These are phyloP conservation scores for Trametes gibbosa DNA, from an alignment of 768 basidiomycete genomes.

Conservation along the genomic window DNA sequence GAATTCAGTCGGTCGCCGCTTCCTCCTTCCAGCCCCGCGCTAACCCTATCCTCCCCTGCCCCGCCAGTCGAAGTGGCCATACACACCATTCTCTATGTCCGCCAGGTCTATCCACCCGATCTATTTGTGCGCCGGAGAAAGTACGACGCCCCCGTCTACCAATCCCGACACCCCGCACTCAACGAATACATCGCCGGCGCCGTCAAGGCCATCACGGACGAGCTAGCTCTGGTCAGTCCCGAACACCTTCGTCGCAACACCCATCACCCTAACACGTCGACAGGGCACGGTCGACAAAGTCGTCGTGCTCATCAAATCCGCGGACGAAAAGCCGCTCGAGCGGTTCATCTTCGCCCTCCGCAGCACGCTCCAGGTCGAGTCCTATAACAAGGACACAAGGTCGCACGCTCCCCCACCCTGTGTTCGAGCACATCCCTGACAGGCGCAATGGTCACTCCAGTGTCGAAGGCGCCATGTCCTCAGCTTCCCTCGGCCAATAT, in stretches of 20 bases:
- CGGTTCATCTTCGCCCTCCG: conserved; percentile 87
- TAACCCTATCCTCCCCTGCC: neutral
- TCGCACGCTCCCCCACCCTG: conserved; percentile 24
- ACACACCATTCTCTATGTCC: conserved; percentile 87
- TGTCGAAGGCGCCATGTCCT: conserved; percentile 68
- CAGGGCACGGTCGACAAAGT: conserved; percentile 82
- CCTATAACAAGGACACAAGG: conserved; percentile 70
- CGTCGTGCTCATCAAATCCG: conserved; percentile 81
- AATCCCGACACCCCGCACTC: conserved; percentile 87
- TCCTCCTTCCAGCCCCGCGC: neutral
- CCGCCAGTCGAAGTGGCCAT: conserved; percentile 86
- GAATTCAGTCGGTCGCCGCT: conserved; percentile 60
- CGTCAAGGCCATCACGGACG: conserved; percentile 76
- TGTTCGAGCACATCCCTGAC: neutral
- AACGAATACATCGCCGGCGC: conserved; percentile 90
- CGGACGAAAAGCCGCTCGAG: conserved; percentile 78
- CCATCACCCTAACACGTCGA: neutral
- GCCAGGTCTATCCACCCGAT: conserved; percentile 86
- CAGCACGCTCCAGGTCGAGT: conserved; percentile 71
- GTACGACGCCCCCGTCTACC: conserved; percentile 88
- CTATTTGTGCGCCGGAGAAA: conserved; percentile 86
- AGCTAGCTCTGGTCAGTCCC: conserved; percentile 56
- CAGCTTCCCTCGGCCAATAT: conserved; percentile 62
- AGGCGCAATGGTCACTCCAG: conserved; percentile 35
- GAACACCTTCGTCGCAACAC: neutral